These are phyloP conservation scores for Oenanthe javanica DNA, from an alignment of 140 eudicot species.

Conservation along the genomic window DNA sequence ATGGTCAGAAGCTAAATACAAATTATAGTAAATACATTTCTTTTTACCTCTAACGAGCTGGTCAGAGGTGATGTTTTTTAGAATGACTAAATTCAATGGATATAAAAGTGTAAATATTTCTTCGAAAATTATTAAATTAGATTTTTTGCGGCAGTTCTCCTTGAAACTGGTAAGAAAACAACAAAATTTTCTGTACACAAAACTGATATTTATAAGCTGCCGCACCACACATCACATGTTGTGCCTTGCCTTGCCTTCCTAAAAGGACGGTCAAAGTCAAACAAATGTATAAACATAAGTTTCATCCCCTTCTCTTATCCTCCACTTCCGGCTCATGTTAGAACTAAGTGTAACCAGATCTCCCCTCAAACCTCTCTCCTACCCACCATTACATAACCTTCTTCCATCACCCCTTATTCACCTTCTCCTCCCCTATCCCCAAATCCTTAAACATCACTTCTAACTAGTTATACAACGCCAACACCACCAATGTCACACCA, in stretches of 20 bases:
- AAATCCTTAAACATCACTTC: not conserved
- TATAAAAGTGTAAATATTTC: too few relatives aligned
- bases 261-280: constrained; percentile 10
- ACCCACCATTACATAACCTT: not conserved
- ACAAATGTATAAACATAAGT: not conserved
- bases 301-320: constrained; percentile 10
- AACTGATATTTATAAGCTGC: not conserved
- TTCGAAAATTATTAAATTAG: too few relatives aligned
- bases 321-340: constrained; percentile 24
- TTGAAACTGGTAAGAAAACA: too few relatives aligned
- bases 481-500: constrained; percentile 29
- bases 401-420: not conserved
- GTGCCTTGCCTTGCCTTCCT: not conserved
- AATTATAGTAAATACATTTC: too few relatives aligned
- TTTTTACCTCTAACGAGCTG: too few relatives aligned
- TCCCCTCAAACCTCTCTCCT: constrained; percentile 4
- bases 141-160: too few relatives aligned
- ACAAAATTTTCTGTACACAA: not conserved
- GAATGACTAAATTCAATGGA: too few relatives aligned
- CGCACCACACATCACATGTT: constrained; percentile 6
- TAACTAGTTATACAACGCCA: not conserved
- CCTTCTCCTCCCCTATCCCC: not conserved
- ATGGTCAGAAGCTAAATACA: not conserved
- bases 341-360: constrained; percentile 4
- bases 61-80: too few relatives aligned